phyloP scores from a whole-genome alignment of 176 grass and related monocot species.

The Musa itinerans region DNA sequence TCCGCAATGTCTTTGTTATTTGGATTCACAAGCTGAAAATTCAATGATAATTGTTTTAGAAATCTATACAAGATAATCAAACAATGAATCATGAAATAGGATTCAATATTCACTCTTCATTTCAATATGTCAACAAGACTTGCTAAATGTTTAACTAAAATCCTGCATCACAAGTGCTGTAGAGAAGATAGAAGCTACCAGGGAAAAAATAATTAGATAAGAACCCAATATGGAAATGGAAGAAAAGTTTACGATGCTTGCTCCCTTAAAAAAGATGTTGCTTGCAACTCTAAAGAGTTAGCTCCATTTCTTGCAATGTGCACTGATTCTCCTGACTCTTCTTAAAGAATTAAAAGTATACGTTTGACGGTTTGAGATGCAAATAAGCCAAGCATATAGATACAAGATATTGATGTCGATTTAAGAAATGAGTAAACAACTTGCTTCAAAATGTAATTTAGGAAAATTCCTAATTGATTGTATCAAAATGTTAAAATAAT shows the following conservation, averaged over 20 bases:
- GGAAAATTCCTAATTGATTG: background rate
- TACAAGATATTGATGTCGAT: background rate
- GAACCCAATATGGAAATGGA: too few species aligned
- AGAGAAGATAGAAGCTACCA: too few species aligned
- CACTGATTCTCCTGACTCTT: background rate
- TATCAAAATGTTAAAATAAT: background rate
- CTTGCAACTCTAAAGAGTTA: background rate
- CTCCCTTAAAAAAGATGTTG: background rate
- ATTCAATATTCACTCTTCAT: too few species aligned
- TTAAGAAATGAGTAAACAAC: background rate
- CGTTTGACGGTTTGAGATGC: background rate
- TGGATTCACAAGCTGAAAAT: constrained; percentile 78
- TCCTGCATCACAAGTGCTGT: too few species aligned
- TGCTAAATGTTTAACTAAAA: too few species aligned
- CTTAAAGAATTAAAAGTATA: background rate
- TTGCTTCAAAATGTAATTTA: background rate
- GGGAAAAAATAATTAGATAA: too few species aligned
- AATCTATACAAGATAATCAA: too few species aligned
- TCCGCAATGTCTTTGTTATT: constrained; percentile 77
- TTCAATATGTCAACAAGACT: too few species aligned
- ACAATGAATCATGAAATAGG: too few species aligned
- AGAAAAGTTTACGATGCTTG: too few species aligned
- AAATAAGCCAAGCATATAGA: background rate
- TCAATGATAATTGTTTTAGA: too few species aligned
- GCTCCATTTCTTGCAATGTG: background rate